Evolutionary conservation across 306 rosid genomes (phyloP), one percentile per base, ranked within the genome.

Genomic region (Hylodesmum podocarpum): DNA sequence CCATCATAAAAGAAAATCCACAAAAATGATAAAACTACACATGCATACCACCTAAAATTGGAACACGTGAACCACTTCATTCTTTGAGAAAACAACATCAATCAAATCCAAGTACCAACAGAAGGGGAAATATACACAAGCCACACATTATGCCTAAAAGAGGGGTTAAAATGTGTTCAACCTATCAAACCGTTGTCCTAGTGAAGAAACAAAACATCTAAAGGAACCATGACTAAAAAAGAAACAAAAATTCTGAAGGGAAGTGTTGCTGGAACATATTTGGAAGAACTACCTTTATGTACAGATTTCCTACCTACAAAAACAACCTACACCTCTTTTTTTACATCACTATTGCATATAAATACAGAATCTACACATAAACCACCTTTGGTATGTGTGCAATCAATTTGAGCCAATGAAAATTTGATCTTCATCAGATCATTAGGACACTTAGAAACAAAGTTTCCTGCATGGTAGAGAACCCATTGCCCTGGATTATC

Each of bases 301-400:
- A 72, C 80, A 72, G 37, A 75, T 75, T 78, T 51, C 67, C 85
- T 50, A 64, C 69, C 63, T 53, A 80, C 77, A 70, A 78, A 84
- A 81, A 19, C 36, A 66, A 55, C 68, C 79, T 74, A 84, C 64
- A 41, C 40, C 73, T 73, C 79, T 80, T 69, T 46, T 70, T 75
- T 70, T 41, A 78, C 80, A 49, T 81, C 62, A 57, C 80, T 63
- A 19, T 82, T 89, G 61, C 67, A 75, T 73, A 94, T 86, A 33
- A 90, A 78, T 21, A 91, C 90, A 74, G 94, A 88, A 78, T 94
- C 97, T 19, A 94, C 87, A 84, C 93, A 91, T 47, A 94, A 81
- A 18, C 98, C 98, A 12, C 98, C 98, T 88, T 94, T 94, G 51
- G 87, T 90, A 86, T 94, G 98, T 0, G 98, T 94, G 59, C 98